phyloP scores from a whole-genome alignment of 495 filamentous ascomycete species.

The Aspergillus biplanus region DNA sequence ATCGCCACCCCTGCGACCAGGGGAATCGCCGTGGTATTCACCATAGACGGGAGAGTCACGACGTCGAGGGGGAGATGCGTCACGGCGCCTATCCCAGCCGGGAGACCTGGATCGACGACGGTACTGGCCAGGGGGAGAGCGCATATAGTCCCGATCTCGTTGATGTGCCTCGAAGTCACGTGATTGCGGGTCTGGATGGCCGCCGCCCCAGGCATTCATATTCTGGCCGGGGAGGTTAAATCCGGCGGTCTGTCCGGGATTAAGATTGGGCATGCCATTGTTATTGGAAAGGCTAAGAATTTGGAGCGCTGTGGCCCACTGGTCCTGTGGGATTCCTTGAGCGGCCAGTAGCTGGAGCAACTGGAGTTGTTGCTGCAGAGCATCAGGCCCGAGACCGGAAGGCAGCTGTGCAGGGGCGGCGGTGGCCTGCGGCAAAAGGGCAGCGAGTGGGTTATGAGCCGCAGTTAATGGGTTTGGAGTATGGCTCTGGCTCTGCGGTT shows the following conservation, averaged over 20 bases:
- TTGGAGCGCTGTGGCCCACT: conserved; percentile 59
- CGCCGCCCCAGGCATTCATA: conserved; percentile 42
- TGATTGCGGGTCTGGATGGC: conserved; percentile 46
- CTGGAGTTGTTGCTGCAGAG: conserved; percentile 63
- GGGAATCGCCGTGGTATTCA: conserved; percentile 64
- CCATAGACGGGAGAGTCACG: conserved; percentile 75
- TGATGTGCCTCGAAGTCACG: conserved; percentile 65
- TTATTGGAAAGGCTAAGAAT: conserved; percentile 47
- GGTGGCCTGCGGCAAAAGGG: conserved; percentile 48
- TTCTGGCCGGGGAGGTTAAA: conserved; percentile 41
- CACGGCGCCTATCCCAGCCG: conserved; percentile 67
- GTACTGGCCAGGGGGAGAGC: conserved; percentile 61
- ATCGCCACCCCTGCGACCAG: conserved; percentile 62
- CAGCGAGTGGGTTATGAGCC: conserved; percentile 50
- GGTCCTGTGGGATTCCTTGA: conserved; percentile 63
- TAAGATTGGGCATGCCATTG: conserved; percentile 36
- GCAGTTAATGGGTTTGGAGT: conserved; percentile 46
- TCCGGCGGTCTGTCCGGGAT: conserved; percentile 33
- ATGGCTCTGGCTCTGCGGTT: conserved; percentile 51
- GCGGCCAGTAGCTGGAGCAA: conserved; percentile 61
- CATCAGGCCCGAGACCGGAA: conserved; percentile 42
- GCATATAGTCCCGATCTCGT: conserved; percentile 57
- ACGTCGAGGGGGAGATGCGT: conserved; percentile 59
- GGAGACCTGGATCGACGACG: conserved; percentile 79
- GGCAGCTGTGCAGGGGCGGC: conserved; percentile 33